Evolutionary conservation across 768 basidiomycete genomes (phyloP).

Genomic region (Goffeauzyma gilvescens): DNA sequence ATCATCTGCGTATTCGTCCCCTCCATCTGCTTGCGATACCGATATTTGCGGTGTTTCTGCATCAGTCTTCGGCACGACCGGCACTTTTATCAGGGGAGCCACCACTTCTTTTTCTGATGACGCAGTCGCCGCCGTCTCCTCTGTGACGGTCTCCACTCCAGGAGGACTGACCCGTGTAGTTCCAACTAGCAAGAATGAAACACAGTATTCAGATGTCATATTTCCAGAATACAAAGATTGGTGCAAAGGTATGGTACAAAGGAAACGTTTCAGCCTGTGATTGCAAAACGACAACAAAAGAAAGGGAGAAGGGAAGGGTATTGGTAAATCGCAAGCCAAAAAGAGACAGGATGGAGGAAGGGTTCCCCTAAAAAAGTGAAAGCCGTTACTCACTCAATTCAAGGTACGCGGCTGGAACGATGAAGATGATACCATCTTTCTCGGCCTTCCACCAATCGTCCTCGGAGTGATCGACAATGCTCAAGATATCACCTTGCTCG

Average conservation of each 20-base stretch:
- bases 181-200: too few relatives aligned
- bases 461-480: conserved; percentile 65
- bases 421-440: conserved; percentile 60
- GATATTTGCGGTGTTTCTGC: too few relatives aligned
- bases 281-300: conserved; percentile 40
- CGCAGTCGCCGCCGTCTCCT: too few relatives aligned
- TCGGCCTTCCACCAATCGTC: conserved; percentile 94
- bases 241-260: conserved; percentile 27
- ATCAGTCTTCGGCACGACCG: too few relatives aligned
- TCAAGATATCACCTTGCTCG: conserved; percentile 55
- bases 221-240: not conserved
- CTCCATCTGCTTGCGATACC: too few relatives aligned
- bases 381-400: conserved; percentile 69
- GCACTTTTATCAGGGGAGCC: too few relatives aligned
- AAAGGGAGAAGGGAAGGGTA: conserved; percentile 38
- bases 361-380: conserved; percentile 3
- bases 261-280: conserved; percentile 58
- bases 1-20: too few relatives aligned
- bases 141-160: too few relatives aligned
- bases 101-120: too few relatives aligned
- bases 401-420: conserved; percentile 81
- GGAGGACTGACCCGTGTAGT: too few relatives aligned
- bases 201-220: conserved; percentile 1
- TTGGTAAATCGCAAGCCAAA: conserved; percentile 10
- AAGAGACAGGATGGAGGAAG: conserved; percentile 17